These are phyloP conservation scores for Galeopsis tetrahit DNA, from an alignment of 257 asterid genomes.

Conservation along the genomic window DNA sequence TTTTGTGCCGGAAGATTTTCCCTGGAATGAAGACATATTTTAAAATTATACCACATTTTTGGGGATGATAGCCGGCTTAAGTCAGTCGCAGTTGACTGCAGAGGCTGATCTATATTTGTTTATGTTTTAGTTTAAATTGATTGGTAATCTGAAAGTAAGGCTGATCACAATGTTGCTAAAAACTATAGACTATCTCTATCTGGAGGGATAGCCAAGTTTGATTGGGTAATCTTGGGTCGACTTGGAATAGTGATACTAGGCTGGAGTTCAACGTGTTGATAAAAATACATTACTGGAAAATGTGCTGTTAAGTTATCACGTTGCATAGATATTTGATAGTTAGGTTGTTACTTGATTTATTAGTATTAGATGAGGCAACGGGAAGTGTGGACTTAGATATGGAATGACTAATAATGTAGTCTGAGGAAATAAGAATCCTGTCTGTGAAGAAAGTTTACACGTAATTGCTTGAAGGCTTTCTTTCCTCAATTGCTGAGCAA, in stretches of 20 bases:
- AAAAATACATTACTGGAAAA: neutral
- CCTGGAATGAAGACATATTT: neutral
- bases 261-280: constrained; percentile 10
- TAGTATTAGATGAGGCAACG: neutral
- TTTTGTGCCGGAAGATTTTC: neutral
- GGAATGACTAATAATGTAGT: constrained; percentile 5
- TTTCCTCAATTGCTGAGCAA: neutral
- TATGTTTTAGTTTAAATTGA: neutral
- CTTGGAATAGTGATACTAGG: neutral
- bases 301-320: neutral
- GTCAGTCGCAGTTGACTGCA: constrained; percentile 21
- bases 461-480: neutral
- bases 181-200: neutral
- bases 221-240: neutral
- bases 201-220: neutral
- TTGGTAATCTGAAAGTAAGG: neutral
- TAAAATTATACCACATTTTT: neutral
- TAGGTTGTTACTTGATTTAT: constrained; percentile 4
- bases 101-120: neutral
- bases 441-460: neutral
- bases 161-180: neutral
- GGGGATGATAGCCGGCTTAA: constrained; percentile 4
- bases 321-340: neutral
- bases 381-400: neutral
- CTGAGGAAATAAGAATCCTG: too few species aligned